phyloP scores from a whole-genome alignment of 2,329 filamentous ascomycete genomes.

The Trichoderma sp. region DNA sequence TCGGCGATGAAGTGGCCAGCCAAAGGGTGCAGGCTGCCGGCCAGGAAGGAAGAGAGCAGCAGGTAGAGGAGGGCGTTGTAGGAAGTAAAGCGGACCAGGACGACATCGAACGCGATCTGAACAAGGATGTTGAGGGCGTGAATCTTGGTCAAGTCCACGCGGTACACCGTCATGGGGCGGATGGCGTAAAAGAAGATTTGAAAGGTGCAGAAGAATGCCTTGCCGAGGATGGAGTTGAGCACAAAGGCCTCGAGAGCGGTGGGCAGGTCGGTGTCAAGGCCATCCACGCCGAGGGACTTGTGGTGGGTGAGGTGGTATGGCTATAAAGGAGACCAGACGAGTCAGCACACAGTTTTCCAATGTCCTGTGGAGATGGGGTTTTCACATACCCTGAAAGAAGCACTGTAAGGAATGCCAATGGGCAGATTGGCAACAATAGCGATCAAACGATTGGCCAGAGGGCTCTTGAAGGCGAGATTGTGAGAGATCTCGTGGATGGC shows the following conservation, averaged over 20 bases:
- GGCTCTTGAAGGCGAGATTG: slow-evolving; percentile 87
- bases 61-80: slow-evolving; percentile 75
- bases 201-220: slow-evolving; percentile 98
- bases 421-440: slow-evolving; percentile 94
- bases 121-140: slow-evolving; percentile 79
- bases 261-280: slow-evolving; percentile 92
- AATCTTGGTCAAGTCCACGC: slow-evolving; percentile 80
- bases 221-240: slow-evolving; percentile 91
- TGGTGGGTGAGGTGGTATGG: slow-evolving; percentile 98
- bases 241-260: slow-evolving; percentile 89
- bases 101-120: slow-evolving; percentile 77
- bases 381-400: slow-evolving; percentile 77
- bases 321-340: slow-evolving; percentile 40
- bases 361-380: neutral
- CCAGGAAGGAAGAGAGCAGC: slow-evolving; percentile 86
- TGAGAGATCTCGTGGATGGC: slow-evolving; percentile 99
- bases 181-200: slow-evolving; percentile 99
- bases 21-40: slow-evolving; percentile 88
- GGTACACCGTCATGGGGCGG: slow-evolving; percentile 92
- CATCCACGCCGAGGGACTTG: slow-evolving; percentile 96
- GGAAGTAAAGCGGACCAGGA: slow-evolving; percentile 63
- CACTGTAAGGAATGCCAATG: slow-evolving; percentile 94
- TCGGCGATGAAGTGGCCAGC: slow-evolving; percentile 98
- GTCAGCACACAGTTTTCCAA: neutral
- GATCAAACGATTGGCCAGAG: slow-evolving; percentile 77